A percentile compares a stretch with the other conserved stretches of the same genome.
These are phyloP conservation scores for Echeveria elegans DNA, from an alignment of 164 flowering plant genomes.

Conservation along the genomic window DNA sequence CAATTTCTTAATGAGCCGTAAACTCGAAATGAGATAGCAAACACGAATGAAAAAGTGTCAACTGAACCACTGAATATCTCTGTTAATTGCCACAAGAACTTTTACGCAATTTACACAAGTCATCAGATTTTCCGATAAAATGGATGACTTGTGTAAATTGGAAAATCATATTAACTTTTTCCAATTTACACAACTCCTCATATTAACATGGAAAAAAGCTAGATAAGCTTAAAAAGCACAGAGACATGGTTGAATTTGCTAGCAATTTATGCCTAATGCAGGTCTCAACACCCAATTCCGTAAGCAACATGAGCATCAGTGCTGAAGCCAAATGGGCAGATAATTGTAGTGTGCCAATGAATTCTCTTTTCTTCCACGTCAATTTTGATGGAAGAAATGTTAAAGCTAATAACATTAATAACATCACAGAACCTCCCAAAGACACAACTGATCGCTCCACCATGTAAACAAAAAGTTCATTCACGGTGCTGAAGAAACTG, in stretches of 20 bases:
- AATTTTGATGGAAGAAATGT: slow-evolving; percentile 75
- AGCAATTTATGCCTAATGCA: slow-evolving; percentile 79
- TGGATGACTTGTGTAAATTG: no score
- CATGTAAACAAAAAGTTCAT: slow-evolving; percentile 54
- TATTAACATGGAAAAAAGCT: no score
- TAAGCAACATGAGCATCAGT: slow-evolving; percentile 72
- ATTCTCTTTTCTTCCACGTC: slow-evolving; percentile 57
- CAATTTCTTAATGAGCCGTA: no score
- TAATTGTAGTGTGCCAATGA: slow-evolving; percentile 82
- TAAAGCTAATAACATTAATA: slow-evolving; percentile 46
- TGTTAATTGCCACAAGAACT: no score
- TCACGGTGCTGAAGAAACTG: slow-evolving; percentile 65
- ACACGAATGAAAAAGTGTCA: no score
- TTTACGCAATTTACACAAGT: no score
- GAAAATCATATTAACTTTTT: no score
- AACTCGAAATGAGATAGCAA: no score
- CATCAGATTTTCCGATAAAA: no score
- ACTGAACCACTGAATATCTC: no score
- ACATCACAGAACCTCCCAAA: slow-evolving; percentile 40
- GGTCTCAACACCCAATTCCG: slow-evolving; percentile 88
- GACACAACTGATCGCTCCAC: slow-evolving; percentile 71
- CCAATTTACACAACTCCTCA: neutral
- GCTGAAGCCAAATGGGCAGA: slow-evolving; percentile 84
- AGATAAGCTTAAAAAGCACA: no score
- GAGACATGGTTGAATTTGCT: slow-evolving; percentile 66